Evolutionary conservation across 2,329 filamentous ascomycete species (phyloP), one percentile per base, ranked within the genome.

Genomic region (Sphaerulina musiva): DNA sequence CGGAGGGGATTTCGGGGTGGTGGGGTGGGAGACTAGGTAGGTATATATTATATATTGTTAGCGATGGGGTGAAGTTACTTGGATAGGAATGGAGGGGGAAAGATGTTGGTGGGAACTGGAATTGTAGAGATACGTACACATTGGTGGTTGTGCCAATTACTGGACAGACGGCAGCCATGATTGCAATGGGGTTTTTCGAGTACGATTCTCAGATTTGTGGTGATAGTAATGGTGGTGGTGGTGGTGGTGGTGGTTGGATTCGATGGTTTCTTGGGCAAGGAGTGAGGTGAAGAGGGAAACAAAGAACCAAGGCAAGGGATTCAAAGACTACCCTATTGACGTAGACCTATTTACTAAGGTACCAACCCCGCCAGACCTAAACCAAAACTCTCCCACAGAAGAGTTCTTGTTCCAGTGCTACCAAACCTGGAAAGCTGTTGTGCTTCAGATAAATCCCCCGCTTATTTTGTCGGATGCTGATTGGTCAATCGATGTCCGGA

Each of bases 141-240:
- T 69, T 67, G 61, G 71, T 73, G 11, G 72, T 73, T 1, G 71
- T 73, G 39, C 72, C 54, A 26, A 56, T 49, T 14, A 56, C 49
- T 44, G 54, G 54, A 45, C 62, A 64, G 50, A 64, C 57, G 42
- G 57, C 51, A 42, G 57, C 56, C 36, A 56, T 52, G 48, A 46
- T 52, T 49, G 44, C 48, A 39, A 29, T 2, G 26, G 31, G 26
- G 31, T 14, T 34, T 14, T 23, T 42, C 46, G 6, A 29, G 26
- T 29, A 4, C 20, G 20, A 2, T 20, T 29, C 26, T 29, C 6
- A 6, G 26, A 6, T 7, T 29, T 6, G 5, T 29, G 26, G 26
- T 29, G 4, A 6, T 26, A 6, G 26, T 26, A 4, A 26, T 26
- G 2, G 2, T 29, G 26, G 26, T 29, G 34, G 3, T 29, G 26